These are phyloP conservation scores for Conticribra guillardii DNA, from an alignment of 108 stramenopile genomes.

Conservation along the genomic window DNA sequence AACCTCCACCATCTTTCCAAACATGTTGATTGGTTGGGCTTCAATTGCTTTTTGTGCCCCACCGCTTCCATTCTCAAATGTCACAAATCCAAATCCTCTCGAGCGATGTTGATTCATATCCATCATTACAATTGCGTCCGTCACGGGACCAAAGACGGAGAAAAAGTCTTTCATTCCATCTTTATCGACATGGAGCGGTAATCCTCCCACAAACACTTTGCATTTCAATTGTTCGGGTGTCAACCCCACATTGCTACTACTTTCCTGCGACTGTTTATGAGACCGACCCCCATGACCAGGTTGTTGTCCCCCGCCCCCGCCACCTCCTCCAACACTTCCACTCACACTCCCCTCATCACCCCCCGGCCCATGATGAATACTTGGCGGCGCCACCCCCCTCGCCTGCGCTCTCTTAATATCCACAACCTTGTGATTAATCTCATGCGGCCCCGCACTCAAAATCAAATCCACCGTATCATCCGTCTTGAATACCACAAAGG, in stretches of 20 bases:
- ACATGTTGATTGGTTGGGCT: constrained; percentile 76
- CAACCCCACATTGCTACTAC: constrained; percentile 25
- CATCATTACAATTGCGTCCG: constrained; percentile 87
- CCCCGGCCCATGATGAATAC: constrained; percentile 63
- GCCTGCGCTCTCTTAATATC: constrained; percentile 92
- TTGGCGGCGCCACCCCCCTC: constrained; percentile 81
- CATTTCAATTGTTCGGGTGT: constrained; percentile 74
- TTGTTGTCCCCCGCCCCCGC: neutral
- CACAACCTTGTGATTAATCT: constrained; percentile 89
- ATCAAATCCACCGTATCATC: constrained; percentile 84
- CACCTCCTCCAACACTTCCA: neutral
- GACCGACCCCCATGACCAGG: neutral
- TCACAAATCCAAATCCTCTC: constrained; percentile 93
- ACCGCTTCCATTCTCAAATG: constrained; percentile 80
- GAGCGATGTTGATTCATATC: constrained; percentile 77
- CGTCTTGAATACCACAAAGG: constrained; percentile 87
- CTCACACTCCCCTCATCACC: neutral
- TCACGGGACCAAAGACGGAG: constrained; percentile 81
- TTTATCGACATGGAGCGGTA: constrained; percentile 78
- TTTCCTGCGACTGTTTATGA: neutral
- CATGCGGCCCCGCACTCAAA: constrained; percentile 74
- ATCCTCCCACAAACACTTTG: constrained; percentile 70
- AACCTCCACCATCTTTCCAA: constrained; percentile 81
- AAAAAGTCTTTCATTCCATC: constrained; percentile 87
- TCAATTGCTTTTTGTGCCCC: constrained; percentile 81